phyloP scores from a whole-genome alignment of 176 grass and related monocot species.

The Ensete ventricosum region DNA sequence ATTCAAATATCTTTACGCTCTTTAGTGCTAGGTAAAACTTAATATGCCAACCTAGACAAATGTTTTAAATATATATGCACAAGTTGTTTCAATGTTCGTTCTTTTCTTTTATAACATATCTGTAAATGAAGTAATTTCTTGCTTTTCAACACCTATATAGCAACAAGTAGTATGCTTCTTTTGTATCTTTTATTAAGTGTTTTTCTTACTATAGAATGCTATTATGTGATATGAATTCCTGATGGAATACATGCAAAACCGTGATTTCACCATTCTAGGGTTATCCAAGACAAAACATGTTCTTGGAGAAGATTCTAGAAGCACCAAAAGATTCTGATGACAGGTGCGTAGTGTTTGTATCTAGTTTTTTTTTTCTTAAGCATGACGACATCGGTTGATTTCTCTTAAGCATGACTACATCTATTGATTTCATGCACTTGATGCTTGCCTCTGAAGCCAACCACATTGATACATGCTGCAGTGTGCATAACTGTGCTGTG shows the following conservation, averaged over 20 bases:
- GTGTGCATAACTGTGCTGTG: not conserved
- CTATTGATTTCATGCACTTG: not conserved
- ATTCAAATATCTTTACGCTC: not conserved
- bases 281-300: slow-evolving; percentile 28
- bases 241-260: not conserved
- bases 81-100: not conserved
- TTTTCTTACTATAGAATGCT: not conserved
- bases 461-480: not conserved
- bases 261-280: slow-evolving; percentile 10
- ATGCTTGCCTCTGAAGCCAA: not conserved
- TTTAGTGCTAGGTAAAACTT: not conserved
- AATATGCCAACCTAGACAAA: not conserved
- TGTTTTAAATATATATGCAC: not conserved
- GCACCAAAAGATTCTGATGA: slow-evolving; percentile 6
- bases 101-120: not conserved
- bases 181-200: not conserved
- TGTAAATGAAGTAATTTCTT: not conserved
- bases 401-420: not conserved
- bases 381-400: not conserved
- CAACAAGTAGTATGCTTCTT: not conserved
- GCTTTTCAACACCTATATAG: not conserved
- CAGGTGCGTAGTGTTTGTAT: not conserved
- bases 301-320: slow-evolving; percentile 31
- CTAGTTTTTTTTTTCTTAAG: not conserved
- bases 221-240: not conserved